Conservation (phyloP, 495 filamentous ascomycete species). For the Hypoxylon trugodes region DNA sequence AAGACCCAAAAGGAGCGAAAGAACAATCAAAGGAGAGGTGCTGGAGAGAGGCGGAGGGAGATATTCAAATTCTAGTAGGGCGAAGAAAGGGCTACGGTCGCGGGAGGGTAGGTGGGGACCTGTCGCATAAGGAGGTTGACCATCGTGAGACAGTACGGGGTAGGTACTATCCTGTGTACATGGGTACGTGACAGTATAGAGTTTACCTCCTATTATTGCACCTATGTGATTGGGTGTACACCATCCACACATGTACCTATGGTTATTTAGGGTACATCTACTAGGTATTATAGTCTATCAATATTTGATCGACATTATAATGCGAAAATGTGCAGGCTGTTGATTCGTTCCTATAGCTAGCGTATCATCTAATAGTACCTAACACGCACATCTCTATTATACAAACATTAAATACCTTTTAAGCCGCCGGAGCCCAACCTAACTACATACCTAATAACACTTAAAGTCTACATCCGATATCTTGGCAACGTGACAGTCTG, state of each 20-base stretch:
- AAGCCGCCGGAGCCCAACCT: neutral
- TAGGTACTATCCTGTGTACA: constrained; percentile 32
- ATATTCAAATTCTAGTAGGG: constrained; percentile 17
- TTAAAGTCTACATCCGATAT: constrained; percentile 1
- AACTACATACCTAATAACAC: constrained; percentile 4
- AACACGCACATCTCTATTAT: neutral
- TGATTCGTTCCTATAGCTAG: no score
- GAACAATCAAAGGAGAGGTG: constrained; percentile 15
- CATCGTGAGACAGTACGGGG: constrained; percentile 40
- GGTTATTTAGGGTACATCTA: no score
- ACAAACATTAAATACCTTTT: neutral
- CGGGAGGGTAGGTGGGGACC: constrained; percentile 37
- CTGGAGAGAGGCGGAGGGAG: constrained; percentile 17
- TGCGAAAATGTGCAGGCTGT: no score
- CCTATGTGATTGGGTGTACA: neutral
- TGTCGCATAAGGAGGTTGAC: constrained; percentile 36
- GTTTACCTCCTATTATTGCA: neutral
- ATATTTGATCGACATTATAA: no score
- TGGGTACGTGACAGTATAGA: constrained; percentile 14
- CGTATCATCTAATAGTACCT: neutral
- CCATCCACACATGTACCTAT: constrained; percentile 10
- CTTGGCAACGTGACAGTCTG: constrained; percentile 22
- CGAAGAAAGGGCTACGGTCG: constrained; percentile 32
- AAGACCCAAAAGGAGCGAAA: constrained; percentile 24
- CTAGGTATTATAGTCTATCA: no score